Evolutionary conservation across 1,139 yeast genomes (phyloP).

Genomic region (Yamadazyma buinensis): DNA sequence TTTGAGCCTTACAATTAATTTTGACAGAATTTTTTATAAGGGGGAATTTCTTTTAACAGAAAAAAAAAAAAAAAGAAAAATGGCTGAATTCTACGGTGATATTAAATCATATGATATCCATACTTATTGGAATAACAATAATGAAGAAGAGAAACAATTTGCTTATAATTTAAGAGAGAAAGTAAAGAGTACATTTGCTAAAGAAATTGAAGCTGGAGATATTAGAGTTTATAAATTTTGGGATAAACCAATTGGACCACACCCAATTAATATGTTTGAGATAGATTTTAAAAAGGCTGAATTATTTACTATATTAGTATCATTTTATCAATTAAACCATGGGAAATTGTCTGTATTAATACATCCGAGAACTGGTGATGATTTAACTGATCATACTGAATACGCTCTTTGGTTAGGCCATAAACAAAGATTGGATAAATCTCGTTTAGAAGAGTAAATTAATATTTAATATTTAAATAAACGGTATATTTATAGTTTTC

Average conservation of each 20-base stretch:
- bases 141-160: slow-evolving; percentile 27
- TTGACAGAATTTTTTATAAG: no score
- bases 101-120: slow-evolving; percentile 50
- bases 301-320: slow-evolving; percentile 23
- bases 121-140: slow-evolving; percentile 47
- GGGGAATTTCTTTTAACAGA: no score
- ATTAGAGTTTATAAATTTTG: slow-evolving; percentile 45
- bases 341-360: slow-evolving; percentile 49
- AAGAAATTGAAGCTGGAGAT: slow-evolving; percentile 40
- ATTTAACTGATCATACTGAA: slow-evolving; percentile 44
- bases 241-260: slow-evolving; percentile 56
- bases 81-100: slow-evolving; percentile 23
- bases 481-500: no score
- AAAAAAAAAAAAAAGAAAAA: no score
- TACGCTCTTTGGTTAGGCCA: slow-evolving; percentile 56
- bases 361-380: slow-evolving; percentile 50
- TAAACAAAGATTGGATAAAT: slow-evolving; percentile 20
- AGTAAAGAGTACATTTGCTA: slow-evolving; percentile 39
- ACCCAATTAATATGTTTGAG: slow-evolving; percentile 47
- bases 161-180: slow-evolving; percentile 40
- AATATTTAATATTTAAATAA: no score
- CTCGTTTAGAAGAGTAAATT: no score
- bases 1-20: no score
- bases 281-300: slow-evolving; percentile 34
- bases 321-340: slow-evolving; percentile 49